A percentile compares a stretch with the other conserved stretches of the same genome.
phyloP scores from a whole-genome alignment of 1,284 basidiomycete genomes.

The Austroboletus niveus region DNA sequence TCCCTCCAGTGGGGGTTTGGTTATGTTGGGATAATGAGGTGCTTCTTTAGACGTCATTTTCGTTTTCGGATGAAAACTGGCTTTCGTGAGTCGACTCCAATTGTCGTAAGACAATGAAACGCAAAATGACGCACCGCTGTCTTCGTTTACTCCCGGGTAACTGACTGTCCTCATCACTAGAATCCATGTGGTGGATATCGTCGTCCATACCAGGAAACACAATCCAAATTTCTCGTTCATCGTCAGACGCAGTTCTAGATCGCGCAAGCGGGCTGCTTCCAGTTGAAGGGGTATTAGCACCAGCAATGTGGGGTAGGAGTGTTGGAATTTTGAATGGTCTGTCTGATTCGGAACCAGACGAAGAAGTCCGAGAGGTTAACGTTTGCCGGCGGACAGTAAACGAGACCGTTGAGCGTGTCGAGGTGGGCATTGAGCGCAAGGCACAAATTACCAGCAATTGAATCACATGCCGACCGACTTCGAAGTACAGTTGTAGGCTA shows the following conservation, averaged over 20 bases:
- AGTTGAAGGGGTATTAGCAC: conserved; percentile 35
- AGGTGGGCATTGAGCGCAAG: neutral
- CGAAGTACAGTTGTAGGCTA: neutral
- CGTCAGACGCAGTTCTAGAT: conserved; percentile 17
- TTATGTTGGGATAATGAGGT: conserved; percentile 77
- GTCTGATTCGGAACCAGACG: conserved; percentile 60
- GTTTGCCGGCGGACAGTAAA: conserved; percentile 74
- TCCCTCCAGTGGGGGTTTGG: conserved; percentile 89
- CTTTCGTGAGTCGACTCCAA: conserved; percentile 26
- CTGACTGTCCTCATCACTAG: conserved; percentile 61
- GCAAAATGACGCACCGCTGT: conserved; percentile 66
- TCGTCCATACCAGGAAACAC: conserved; percentile 28
- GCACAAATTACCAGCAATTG: no score
- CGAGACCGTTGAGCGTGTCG: conserved; percentile 53
- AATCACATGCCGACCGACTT: no score
- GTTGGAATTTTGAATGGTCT: conserved; percentile 54
- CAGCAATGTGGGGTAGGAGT: conserved; percentile 48
- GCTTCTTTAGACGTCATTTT: conserved; percentile 42
- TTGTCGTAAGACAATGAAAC: neutral
- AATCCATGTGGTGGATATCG: conserved; percentile 38
- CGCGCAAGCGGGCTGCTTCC: neutral
- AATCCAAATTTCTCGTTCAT: conserved; percentile 26
- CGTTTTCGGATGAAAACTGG: conserved; percentile 45
- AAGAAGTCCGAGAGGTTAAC: conserved; percentile 55
- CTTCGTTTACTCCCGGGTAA: conserved; percentile 70